Evolutionary conservation across 2,329 filamentous ascomycete species (phyloP).

Genomic region (Blumeriella jaapii): DNA sequence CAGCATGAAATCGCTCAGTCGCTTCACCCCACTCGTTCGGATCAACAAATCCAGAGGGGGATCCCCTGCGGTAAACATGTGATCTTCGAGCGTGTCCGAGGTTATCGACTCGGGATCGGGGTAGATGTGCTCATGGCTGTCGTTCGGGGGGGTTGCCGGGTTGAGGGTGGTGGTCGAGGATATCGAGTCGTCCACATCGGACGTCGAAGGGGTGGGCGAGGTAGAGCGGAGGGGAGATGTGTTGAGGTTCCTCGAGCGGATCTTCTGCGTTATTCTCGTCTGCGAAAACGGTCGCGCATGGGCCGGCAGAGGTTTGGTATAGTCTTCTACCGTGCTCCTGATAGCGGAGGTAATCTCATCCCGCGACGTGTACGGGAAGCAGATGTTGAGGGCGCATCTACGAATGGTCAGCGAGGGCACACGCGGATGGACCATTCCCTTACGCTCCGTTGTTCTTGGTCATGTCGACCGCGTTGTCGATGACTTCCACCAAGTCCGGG

Average conservation of each 20-base stretch:
- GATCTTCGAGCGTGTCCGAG: conserved; percentile 64
- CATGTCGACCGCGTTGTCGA: conserved; percentile 75
- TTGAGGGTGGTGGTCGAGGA: conserved; percentile 47
- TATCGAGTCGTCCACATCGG: conserved; percentile 37
- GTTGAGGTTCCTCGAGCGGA: conserved; percentile 52
- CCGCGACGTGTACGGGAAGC: conserved; percentile 92
- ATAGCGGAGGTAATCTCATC: conserved; percentile 92
- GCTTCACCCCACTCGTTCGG: conserved; percentile 83
- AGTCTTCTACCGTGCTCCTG: conserved; percentile 76
- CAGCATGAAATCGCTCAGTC: conserved; percentile 94
- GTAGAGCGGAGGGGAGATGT: conserved; percentile 26
- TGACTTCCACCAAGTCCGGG: conserved; percentile 76
- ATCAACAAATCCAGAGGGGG: conserved; percentile 87
- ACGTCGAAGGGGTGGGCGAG: conserved; percentile 37
- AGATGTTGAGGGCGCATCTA: conserved; percentile 73
- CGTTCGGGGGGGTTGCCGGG: conserved; percentile 24
- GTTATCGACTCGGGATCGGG: conserved; percentile 85
- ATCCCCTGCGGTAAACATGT: conserved; percentile 78
- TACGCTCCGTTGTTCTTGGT: conserved; percentile 79
- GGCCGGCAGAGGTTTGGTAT: conserved; percentile 56
- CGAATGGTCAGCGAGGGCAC: conserved; percentile 8
- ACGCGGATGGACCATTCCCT: conserved; percentile 15
- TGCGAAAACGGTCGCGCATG: conserved; percentile 71
- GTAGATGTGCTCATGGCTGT: conserved; percentile 29
- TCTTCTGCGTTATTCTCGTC: conserved; percentile 75